Evolutionary conservation across 1,284 basidiomycete species (phyloP).

Genomic region (Wolfiporia cocos): DNA sequence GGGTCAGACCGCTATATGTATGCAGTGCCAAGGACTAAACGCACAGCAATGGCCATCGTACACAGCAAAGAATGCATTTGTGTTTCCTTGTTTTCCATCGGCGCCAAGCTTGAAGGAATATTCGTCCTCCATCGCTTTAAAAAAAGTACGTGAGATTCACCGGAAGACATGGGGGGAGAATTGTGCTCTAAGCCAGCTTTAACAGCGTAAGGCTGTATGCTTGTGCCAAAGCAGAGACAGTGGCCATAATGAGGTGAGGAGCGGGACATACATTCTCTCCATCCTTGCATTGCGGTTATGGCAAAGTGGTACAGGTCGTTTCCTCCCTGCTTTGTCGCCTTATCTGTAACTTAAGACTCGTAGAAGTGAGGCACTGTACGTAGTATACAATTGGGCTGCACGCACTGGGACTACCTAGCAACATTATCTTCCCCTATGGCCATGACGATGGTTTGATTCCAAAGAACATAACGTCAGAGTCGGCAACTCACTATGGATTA

Average conservation of each 20-base stretch:
- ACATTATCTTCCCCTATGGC: conserved; percentile 67
- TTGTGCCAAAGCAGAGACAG: conserved; percentile 59
- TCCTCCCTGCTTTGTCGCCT: conserved; percentile 75
- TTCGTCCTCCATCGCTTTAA: conserved; percentile 94
- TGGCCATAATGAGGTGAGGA: conserved; percentile 24
- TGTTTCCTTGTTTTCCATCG: conserved; percentile 43
- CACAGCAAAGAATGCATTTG: conserved; percentile 88
- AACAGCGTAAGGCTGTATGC: conserved; percentile 1
- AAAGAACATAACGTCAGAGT: too few species aligned
- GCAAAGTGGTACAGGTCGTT: conserved; percentile 80
- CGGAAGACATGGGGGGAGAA: too few species aligned
- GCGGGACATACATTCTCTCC: conserved; percentile 85
- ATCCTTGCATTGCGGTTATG: conserved; percentile 98
- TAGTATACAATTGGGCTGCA: conserved; percentile 7
- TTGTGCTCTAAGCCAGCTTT: too few species aligned
- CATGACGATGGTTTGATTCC: background rate
- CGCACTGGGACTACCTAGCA: conserved; percentile 61
- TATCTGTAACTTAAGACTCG: conserved; percentile 63
- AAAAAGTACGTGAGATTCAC: conserved; percentile 8
- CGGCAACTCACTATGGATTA: conserved; percentile 12
- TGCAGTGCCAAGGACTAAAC: conserved; percentile 20
- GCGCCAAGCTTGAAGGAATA: conserved; percentile 78
- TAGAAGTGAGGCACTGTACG: too few species aligned
- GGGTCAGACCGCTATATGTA: background rate
- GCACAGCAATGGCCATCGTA: conserved; percentile 98